Conservation (phyloP, 2,329 filamentous ascomycete genomes). For the Botrytis medusae region DNA sequence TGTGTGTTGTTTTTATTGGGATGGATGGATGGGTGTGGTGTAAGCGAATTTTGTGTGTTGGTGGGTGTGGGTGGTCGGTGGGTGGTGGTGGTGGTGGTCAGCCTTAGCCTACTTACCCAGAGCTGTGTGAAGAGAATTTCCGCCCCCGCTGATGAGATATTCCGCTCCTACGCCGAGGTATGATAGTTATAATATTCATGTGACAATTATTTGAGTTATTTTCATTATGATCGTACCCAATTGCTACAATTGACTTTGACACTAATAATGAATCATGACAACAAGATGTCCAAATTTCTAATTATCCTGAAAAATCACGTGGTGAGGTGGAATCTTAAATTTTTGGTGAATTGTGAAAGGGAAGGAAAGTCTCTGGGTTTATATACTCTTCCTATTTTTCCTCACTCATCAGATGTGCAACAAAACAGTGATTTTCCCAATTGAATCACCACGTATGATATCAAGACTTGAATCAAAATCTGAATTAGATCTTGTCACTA, state of each 20-base stretch:
- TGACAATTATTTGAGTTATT: neutral
- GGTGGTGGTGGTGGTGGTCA: neutral
- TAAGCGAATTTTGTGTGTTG: neutral
- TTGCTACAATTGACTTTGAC: neutral
- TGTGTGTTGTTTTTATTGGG: neutral
- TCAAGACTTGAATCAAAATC: neutral
- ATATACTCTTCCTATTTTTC: neutral
- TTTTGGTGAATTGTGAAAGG: neutral
- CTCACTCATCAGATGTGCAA: neutral
- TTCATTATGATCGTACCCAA: neutral
- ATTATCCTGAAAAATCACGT: neutral
- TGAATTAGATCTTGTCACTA: neutral
- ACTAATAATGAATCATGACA: neutral
- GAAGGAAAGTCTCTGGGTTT: neutral
- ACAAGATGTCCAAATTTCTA: neutral
- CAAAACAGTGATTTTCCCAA: neutral
- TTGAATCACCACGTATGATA: neutral
- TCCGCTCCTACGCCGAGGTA: neutral
- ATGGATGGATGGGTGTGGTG: neutral
- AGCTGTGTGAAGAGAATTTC: neutral
- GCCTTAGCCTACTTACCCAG: neutral
- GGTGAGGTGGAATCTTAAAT: neutral
- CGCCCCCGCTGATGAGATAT: neutral
- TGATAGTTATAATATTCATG: neutral
- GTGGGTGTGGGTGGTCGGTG: neutral